phyloP scores from a whole-genome alignment of 352 stramenopile genomes.

The Phytophthora multivora region DNA sequence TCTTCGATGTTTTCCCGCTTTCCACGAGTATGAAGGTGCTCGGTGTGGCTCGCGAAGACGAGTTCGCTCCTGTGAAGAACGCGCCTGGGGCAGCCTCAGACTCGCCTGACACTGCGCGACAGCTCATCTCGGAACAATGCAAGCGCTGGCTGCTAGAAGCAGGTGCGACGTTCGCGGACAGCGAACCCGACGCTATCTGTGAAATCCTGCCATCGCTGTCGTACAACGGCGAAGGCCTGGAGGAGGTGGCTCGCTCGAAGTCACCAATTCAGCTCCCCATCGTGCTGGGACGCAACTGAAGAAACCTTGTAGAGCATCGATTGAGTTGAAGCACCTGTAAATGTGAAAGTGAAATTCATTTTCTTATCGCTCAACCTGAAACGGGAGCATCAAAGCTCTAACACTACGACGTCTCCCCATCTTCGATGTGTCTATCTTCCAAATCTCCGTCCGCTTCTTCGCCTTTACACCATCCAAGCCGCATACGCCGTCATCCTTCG shows the following conservation, averaged over 20 bases:
- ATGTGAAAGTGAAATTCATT: conserved; percentile 29
- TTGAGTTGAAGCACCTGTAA: background rate
- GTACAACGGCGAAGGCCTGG: conserved; percentile 83
- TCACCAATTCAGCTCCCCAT: conserved; percentile 53
- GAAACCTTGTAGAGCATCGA: background rate
- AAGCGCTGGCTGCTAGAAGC: conserved; percentile 65
- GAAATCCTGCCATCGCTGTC: conserved; percentile 85
- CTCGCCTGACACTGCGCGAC: conserved; percentile 79
- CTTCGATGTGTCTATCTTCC: conserved; percentile 7
- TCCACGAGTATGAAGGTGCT: conserved; percentile 94
- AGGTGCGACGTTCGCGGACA: conserved; percentile 47
- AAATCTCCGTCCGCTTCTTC: conserved; percentile 4
- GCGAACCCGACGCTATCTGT: conserved; percentile 39
- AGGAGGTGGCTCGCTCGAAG: conserved; percentile 37
- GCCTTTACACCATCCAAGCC: conserved; percentile 11
- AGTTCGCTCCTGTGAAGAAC: conserved; percentile 94
- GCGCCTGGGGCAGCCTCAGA: conserved; percentile 66
- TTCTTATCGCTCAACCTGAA: conserved; percentile 34
- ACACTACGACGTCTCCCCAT: conserved; percentile 21
- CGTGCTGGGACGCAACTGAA: conserved; percentile 25
- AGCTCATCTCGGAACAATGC: conserved; percentile 61
- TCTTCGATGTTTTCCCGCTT: conserved; percentile 99
- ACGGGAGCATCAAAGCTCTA: conserved; percentile 28
- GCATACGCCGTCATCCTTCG: conserved; percentile 23
- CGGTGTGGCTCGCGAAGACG: conserved; percentile 87